phyloP scores from a whole-genome alignment of 495 filamentous ascomycete genomes.

The Xylaria scruposa region DNA sequence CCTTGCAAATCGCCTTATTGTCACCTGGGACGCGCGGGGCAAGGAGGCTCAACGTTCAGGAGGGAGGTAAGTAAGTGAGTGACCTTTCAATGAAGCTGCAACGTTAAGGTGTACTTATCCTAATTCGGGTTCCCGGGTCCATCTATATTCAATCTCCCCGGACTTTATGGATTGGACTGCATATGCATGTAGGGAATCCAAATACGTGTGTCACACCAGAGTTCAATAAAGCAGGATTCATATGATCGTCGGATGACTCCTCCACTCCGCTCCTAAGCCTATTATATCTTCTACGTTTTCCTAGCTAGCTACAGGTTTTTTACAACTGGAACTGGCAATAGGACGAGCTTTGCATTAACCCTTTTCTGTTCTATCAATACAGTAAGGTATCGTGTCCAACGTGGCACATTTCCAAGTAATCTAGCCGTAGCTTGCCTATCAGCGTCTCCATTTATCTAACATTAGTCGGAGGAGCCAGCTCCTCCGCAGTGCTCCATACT shows the following conservation, averaged over 20 bases:
- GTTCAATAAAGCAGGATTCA: not conserved
- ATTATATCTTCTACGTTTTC: not conserved
- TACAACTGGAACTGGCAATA: not conserved
- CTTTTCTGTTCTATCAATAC: not conserved
- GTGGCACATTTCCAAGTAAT: not conserved
- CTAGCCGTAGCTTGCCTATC: not conserved
- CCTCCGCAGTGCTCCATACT: not conserved
- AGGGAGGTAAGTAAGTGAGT: not conserved
- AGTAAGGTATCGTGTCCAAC: not conserved
- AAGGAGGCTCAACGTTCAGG: not conserved
- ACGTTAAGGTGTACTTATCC: conserved; percentile 1
- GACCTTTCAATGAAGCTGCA: conserved; percentile 9
- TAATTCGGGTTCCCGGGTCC: not conserved
- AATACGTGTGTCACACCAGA: not conserved
- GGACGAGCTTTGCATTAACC: not conserved
- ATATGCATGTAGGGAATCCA: not conserved
- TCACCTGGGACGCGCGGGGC: not conserved
- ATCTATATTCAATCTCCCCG: not conserved
- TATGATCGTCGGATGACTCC: not conserved
- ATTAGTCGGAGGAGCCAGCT: not conserved
- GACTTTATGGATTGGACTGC: not conserved
- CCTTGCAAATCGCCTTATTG: not conserved
- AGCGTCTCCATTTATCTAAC: not conserved
- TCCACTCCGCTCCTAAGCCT: not conserved
- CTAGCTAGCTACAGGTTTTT: not conserved